Evolutionary conservation across 768 basidiomycete genomes (phyloP), one percentile per base, ranked within the genome.

Genomic region (Cystoderma amianthinum): DNA sequence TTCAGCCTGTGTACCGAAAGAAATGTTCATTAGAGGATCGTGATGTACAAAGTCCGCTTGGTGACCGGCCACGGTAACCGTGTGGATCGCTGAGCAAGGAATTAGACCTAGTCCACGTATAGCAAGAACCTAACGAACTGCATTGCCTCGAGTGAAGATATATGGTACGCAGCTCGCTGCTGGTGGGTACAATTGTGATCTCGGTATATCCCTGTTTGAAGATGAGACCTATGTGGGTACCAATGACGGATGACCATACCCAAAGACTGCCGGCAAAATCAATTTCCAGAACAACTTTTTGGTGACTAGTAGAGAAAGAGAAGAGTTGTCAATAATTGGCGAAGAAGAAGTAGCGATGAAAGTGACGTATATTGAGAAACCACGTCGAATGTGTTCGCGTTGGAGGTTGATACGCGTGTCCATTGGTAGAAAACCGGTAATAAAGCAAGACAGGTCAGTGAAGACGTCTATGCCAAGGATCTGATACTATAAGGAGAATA

Each of bases 201-300:
- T 95, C 91, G 9, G 93, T 95, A 59, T 92, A 93, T 46, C 92
- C 94, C 91, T 93, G 47, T 43, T 43, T 24, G 45, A 47, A 37
- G 42, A 56, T 55, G 49, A 61, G 49, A 48, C 39, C 33, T 38
- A 16, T 33, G 24, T 19, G 41, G 20, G 33, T 28, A 41, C 43
- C 38, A 40, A 30, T 18, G 38, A 20, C 42, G 34, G 32, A 32
- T n/a, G 39, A 23, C 57, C 79, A 49, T 65, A 88, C 93, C 77
- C 85, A 86, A 53, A 93, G 72, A 56, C 72, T 72, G 16, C 95
- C 95, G 5, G 83, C 74, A 60, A 96, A 92, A 69, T 94, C 90
- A 46, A 97, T 80, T 66, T 95, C 91, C 50, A 97, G 69, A 47
- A 89, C 87, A 38, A 96, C 93, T 60, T 91, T 91, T 76, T 97